Evolutionary conservation across 495 filamentous ascomycete species (phyloP), one percentile per base, ranked within the genome.

Genomic region (Talaromyces proteolyticus): DNA sequence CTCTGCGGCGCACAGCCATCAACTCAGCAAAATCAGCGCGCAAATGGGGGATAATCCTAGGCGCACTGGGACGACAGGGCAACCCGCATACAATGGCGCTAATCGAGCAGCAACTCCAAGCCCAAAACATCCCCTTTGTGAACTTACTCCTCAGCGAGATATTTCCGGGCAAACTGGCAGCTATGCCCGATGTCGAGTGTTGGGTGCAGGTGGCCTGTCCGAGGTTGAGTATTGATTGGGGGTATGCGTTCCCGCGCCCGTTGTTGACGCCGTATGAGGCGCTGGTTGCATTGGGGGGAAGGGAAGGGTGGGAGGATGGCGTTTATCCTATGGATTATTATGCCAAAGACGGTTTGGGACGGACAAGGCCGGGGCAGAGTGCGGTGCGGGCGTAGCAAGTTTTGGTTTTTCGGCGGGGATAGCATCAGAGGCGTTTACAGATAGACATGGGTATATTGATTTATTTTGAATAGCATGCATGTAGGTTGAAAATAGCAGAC

Each of bases 251-350:
- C 65, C 75, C 86, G 4, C 73, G 87, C 25, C 93, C 93, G 25
- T 60, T 98, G 53, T 62, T 98, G 60, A 97, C 91, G 42, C 92
- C 93, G 11, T 96, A 97, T 55, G 93, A 98, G 68, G 93, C 93
- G 21, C 74, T 96, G 44, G 84, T 98, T 46, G 93, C 88, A 26
- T 66, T 98, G 40, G 88, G 85, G 3, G 79, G 81, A 46, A 79
- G 76, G 56, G 76, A 92, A 52, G 83, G 82, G 46, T 96, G 92
- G 92, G 77, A 79, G 10, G 69, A 72, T 14, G 86, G 80, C 4
- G 77, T 91, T n/a, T 98, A 98, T 66, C 89, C 89, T 4, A 98
- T 98, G 93, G 91, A 97, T 67, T 98, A 93, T 55, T 98, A 98
- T 73, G 89, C 83, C 0, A 93, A 87, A 64, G 89, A 95, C 11